These are phyloP conservation scores for Helianthus tuberosus DNA, from an alignment of 129 eudicot species.

Conservation along the genomic window DNA sequence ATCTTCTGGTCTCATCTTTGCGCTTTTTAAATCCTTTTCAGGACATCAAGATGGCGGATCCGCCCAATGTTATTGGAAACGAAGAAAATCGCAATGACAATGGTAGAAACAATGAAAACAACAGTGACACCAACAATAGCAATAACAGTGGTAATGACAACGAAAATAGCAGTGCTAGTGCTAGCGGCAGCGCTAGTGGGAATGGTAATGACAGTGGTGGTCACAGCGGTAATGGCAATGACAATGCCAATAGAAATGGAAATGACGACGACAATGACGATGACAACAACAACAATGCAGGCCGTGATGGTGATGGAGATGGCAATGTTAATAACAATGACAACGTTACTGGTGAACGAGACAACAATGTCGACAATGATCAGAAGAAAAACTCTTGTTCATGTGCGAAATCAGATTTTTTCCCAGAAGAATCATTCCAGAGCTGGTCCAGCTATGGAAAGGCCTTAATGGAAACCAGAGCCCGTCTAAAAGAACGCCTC, in stretches of 20 bases:
- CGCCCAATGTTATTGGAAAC: conserved; percentile 2
- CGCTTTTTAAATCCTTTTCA: conserved; percentile 17
- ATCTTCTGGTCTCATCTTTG: neutral
- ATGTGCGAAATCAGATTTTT: conserved; percentile 55
- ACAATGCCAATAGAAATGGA: neutral
- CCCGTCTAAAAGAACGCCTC: conserved; percentile 59
- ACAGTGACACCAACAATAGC: neutral
- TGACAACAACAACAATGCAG: no score
- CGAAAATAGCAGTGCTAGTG: neutral
- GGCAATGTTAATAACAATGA: conserved; percentile 3
- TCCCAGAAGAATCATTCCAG: conserved; percentile 79
- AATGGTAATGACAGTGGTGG: neutral
- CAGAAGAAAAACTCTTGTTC: conserved; percentile 31
- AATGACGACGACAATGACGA: neutral
- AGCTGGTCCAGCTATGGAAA: conserved; percentile 62
- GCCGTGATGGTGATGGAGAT: neutral
- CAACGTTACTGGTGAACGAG: conserved; percentile 19
- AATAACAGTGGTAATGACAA: neutral
- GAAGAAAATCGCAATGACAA: conserved; percentile 8
- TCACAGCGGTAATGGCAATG: neutral
- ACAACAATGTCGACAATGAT: neutral
- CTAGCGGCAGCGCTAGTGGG: no score
- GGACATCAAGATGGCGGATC: conserved; percentile 27
- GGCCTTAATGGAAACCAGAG: conserved; percentile 49
- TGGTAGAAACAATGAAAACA: neutral